Base-by-base conservation (phyloP, 2,329 filamentous ascomycete genomes). In the Akanthomyces uredinophilus region DNA sequence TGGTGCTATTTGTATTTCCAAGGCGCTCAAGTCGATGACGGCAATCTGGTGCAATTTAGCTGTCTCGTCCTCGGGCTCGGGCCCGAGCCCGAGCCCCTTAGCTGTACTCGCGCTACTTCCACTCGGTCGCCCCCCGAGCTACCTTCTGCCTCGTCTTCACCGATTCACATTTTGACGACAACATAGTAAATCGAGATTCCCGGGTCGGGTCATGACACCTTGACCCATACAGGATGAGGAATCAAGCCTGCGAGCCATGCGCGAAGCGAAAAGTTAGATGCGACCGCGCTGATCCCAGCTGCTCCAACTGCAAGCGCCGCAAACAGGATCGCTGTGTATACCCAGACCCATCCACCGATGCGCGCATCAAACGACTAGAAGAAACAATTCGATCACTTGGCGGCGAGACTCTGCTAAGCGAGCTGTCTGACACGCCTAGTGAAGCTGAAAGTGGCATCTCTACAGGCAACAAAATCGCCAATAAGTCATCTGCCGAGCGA, bases 241-340 rank as follows among this genome's bases (percentile, higher is more conserved):
- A 53, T 39, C 50, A 53, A 53, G 50, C 50, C 32, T 53, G 50
- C 50, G 50, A 53, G 29, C 50, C 50, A 6, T 53, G 50, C 29
- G 50, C 50, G 20, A 53, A 53, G 27, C 50, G 50, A 16, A 53
- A 53, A 53, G 50, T 53, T 7, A 18, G 50, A 53, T 53, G 50
- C 35, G 50, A 53, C 18, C 50, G 50, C 50, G 50, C 50, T 39
- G 50, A n/a, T 6, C 50, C 50, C 10, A 39, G 27, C 27, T 53
- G 50, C 10, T 53, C 50, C 14, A 53, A 53, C 18, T 53, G 50
- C 50, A 53, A 53, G 29, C 50, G 50, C 50, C 50, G 50, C 29
- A 53, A 53, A 18, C 32, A 35, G 35, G 50, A 53, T n/a, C 50
- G 18, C 18, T 53, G 50, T 32, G 16, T 37, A 16, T 53, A 53